These are phyloP conservation scores for Corynespora cassiicola DNA, from an alignment of 2,329 filamentous ascomycete species.

Conservation along the genomic window DNA sequence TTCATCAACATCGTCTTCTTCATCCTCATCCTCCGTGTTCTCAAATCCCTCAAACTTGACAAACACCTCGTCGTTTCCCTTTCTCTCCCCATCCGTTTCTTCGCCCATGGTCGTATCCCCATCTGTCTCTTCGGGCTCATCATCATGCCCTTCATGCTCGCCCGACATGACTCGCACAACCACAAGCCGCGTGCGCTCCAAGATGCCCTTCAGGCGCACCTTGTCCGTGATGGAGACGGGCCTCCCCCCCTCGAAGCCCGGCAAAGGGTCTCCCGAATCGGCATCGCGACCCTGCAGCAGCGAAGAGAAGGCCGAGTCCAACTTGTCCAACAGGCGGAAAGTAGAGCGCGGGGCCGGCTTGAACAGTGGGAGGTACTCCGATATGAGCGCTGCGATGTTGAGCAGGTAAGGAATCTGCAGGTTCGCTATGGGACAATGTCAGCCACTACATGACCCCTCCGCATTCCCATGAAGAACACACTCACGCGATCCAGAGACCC, in stretches of 20 bases:
- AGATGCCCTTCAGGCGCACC: slow-evolving; percentile 82
- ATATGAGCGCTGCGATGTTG: slow-evolving; percentile 75
- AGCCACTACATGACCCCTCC: slow-evolving; percentile 9
- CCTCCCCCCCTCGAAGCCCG: slow-evolving; percentile 71
- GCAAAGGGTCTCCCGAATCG: slow-evolving; percentile 68
- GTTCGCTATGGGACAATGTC: slow-evolving; percentile 59
- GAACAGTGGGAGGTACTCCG: slow-evolving; percentile 76
- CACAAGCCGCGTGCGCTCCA: slow-evolving; percentile 75
- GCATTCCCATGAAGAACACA: slow-evolving; percentile 18
- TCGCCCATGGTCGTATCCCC: slow-evolving; percentile 38
- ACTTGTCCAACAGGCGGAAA: slow-evolving; percentile 75
- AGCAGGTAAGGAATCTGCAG: slow-evolving; percentile 86
- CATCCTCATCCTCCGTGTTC: slow-evolving; percentile 17
- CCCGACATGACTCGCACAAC: slow-evolving; percentile 73
- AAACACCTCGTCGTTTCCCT: slow-evolving; percentile 54
- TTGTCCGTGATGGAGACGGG: slow-evolving; percentile 83
- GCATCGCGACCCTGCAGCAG: slow-evolving; percentile 73
- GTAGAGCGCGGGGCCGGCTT: slow-evolving; percentile 70
- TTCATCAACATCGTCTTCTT: slow-evolving; percentile 34
- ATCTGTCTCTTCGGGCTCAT: slow-evolving; percentile 37
- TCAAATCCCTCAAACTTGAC: slow-evolving; percentile 67
- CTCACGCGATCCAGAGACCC: slow-evolving; percentile 87
- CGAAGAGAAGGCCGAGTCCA: slow-evolving; percentile 84
- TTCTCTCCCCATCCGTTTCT: slow-evolving; percentile 33
- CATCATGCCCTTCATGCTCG: slow-evolving; percentile 52